These are phyloP conservation scores for Guyanaporus albipodus DNA, from an alignment of 768 basidiomycete species.

Conservation along the genomic window DNA sequence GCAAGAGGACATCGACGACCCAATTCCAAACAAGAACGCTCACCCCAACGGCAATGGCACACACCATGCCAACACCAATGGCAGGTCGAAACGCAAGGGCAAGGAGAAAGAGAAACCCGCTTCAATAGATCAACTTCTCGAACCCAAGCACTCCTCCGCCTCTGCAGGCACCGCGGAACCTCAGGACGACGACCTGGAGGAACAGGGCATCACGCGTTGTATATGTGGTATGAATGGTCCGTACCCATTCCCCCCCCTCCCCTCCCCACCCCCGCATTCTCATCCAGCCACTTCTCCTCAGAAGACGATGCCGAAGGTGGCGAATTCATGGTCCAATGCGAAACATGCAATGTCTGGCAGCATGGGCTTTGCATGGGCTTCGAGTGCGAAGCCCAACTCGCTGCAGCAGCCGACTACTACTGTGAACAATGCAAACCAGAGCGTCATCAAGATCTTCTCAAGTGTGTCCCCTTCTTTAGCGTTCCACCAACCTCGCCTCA, in stretches of 20 bases:
- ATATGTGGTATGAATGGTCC: conserved; percentile 79
- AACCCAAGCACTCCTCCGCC: conserved; percentile 28
- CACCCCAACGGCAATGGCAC: conserved; percentile 30
- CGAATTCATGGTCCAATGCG: conserved; percentile 97
- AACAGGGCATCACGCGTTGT: conserved; percentile 70
- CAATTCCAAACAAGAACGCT: conserved; percentile 43
- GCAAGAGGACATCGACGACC: conserved; percentile 69
- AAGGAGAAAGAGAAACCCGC: conserved; percentile 59
- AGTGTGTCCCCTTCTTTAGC: conserved; percentile 45
- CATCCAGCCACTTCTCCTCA: conserved; percentile 33
- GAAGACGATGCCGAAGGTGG: conserved; percentile 81
- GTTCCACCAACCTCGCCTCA: conserved; percentile 17
- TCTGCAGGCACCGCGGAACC: conserved; percentile 34
- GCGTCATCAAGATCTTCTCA: conserved; percentile 75
- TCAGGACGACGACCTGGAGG: conserved; percentile 46
- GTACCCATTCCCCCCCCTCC: conserved; percentile 24
- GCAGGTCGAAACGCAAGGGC: conserved; percentile 57
- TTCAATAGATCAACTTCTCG: conserved; percentile 29
- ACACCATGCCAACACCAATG: conserved; percentile 33
- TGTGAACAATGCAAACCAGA: conserved; percentile 93
- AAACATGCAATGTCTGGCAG: conserved; percentile 97
- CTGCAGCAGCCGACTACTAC: conserved; percentile 81
- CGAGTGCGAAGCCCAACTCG: conserved; percentile 68
- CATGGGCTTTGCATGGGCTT: conserved; percentile 96
- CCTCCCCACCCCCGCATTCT: conserved; percentile 12